Conservation (phyloP, 2,329 filamentous ascomycete species). For the Fusarium sp. region DNA sequence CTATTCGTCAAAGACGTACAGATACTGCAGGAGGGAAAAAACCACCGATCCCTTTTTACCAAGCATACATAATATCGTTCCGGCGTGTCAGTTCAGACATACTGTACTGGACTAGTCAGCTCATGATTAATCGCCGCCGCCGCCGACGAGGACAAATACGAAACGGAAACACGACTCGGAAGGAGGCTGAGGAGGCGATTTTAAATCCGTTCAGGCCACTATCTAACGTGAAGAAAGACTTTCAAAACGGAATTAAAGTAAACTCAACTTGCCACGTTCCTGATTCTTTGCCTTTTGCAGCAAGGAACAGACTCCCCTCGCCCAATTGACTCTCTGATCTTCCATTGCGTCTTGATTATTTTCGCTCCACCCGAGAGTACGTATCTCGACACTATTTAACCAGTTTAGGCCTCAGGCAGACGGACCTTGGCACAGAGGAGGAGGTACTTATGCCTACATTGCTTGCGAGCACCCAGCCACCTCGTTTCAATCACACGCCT, state of each 20-base stretch:
- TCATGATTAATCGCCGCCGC: constrained; percentile 44
- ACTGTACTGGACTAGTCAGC: constrained; percentile 41
- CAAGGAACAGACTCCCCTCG: constrained; percentile 19
- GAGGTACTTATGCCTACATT: constrained; percentile 22
- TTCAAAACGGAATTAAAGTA: constrained; percentile 21
- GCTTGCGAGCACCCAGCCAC: constrained; percentile 40
- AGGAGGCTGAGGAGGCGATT: constrained; percentile 41
- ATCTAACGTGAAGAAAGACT: constrained; percentile 14
- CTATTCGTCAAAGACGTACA: constrained; percentile 34
- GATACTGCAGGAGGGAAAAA: constrained; percentile 8
- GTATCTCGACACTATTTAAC: constrained; percentile 9
- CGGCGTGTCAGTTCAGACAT: constrained; percentile 35
- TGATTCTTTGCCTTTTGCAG: constrained; percentile 35
- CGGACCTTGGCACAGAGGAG: constrained; percentile 24
- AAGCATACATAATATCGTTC: constrained; percentile 37
- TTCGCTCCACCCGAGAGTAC: constrained; percentile 27
- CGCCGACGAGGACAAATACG: constrained; percentile 9
- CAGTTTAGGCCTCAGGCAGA: constrained; percentile 31
- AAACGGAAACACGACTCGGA: constrained; percentile 25
- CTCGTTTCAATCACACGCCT: constrained; percentile 37
- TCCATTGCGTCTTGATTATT: constrained; percentile 8
- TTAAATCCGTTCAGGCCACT: constrained; percentile 11
- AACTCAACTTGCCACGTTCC: constrained; percentile 29
- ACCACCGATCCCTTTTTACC: constrained; percentile 36
- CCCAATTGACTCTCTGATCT: constrained; percentile 18